phyloP scores from a whole-genome alignment of 108 stramenopile genomes.

The Cyclotella cryptica region DNA sequence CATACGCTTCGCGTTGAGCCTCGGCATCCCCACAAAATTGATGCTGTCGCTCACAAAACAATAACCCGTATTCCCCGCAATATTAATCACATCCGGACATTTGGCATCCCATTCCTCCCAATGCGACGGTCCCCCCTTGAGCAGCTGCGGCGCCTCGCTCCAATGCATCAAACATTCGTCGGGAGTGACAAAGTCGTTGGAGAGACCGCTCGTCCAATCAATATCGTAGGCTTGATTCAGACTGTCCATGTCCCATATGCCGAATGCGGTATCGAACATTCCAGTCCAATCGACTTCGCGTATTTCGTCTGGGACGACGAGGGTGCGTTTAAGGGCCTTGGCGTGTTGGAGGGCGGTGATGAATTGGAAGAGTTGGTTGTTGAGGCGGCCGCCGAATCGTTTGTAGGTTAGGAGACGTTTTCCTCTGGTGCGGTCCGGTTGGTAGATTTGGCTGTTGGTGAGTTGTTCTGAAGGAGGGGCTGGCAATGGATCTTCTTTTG shows the following conservation, averaged over 20 bases:
- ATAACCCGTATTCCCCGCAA: slow-evolving; percentile 51
- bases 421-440: slow-evolving; percentile 29
- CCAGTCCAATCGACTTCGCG: slow-evolving; percentile 56
- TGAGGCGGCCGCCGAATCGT: slow-evolving; percentile 53
- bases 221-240: slow-evolving; percentile 46
- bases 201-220: slow-evolving; percentile 45
- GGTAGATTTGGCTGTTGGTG: slow-evolving; percentile 40
- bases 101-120: slow-evolving; percentile 50
- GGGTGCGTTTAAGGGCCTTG: slow-evolving; percentile 48
- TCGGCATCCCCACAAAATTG: slow-evolving; percentile 53
- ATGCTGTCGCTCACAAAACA: slow-evolving; percentile 54
- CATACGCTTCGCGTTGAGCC: slow-evolving; percentile 45
- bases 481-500: background rate
- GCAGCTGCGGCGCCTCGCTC: slow-evolving; percentile 26
- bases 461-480: background rate
- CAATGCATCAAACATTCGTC: slow-evolving; percentile 43
- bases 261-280: slow-evolving; percentile 46
- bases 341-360: slow-evolving; percentile 54
- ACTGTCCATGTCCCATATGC: slow-evolving; percentile 47
- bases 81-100: slow-evolving; percentile 51
- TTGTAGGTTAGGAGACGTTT: slow-evolving; percentile 49
- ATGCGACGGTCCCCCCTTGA: slow-evolving; percentile 36
- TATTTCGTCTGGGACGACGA: slow-evolving; percentile 53
- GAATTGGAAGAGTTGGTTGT: slow-evolving; percentile 58
- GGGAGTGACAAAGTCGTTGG: slow-evolving; percentile 27